Evolutionary conservation across 768 basidiomycete species (phyloP).

Genomic region (Holtermanniella nyarrowii): DNA sequence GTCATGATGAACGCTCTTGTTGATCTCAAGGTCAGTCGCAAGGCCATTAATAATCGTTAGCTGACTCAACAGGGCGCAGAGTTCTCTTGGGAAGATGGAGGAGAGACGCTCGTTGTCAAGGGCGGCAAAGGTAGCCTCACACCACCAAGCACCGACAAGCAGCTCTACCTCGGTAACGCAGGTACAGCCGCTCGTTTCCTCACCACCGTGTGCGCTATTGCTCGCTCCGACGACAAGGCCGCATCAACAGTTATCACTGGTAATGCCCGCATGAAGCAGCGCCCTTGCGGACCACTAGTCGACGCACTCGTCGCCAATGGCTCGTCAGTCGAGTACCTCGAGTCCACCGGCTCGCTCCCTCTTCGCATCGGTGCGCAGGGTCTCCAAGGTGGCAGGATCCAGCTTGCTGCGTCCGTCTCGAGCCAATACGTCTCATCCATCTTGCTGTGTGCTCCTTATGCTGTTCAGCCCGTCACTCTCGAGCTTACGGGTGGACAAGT

Average conservation of each 20-base stretch:
- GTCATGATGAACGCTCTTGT: conserved; percentile 95
- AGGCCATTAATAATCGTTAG: background rate
- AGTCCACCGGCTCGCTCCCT: conserved; percentile 69
- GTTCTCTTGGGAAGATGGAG: conserved; percentile 92
- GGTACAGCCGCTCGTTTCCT: conserved; percentile 97
- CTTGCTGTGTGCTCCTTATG: conserved; percentile 92
- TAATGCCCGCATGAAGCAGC: conserved; percentile 97
- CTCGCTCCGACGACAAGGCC: conserved; percentile 24
- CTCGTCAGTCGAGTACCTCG: conserved; percentile 64
- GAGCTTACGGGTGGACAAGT: conserved; percentile 89
- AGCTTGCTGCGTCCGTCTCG: conserved; percentile 85
- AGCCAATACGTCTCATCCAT: conserved; percentile 98
- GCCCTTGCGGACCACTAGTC: conserved; percentile 90
- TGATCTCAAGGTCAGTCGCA: conserved; percentile 61
- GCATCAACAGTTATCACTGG: conserved; percentile 74
- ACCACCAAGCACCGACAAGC: conserved; percentile 65
- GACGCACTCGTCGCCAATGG: conserved; percentile 77
- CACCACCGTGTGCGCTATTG: conserved; percentile 85
- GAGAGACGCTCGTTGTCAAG: conserved; percentile 83
- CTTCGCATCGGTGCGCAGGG: conserved; percentile 63
- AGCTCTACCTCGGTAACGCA: conserved; percentile 91
- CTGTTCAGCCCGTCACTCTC: conserved; percentile 66
- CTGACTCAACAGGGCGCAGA: conserved; percentile 58
- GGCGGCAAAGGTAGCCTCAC: conserved; percentile 74
- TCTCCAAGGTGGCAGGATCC: conserved; percentile 67